Evolutionary conservation across 768 basidiomycete species (phyloP), one percentile per base, ranked within the genome.

Genomic region (Macrolepiota fuliginosa): DNA sequence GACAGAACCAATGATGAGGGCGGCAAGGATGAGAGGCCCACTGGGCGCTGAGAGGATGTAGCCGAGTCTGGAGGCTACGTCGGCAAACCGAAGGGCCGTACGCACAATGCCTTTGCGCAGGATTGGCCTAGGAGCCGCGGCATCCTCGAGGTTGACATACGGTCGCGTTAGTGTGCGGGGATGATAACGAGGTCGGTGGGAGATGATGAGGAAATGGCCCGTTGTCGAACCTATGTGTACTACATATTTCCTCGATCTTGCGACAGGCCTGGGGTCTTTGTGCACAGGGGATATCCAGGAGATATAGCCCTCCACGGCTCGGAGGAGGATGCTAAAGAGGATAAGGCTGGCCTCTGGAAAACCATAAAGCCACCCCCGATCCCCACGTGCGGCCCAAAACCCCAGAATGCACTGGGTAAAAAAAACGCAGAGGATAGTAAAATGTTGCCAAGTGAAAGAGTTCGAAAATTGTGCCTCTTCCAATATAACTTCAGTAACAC

Each of bases 121-220:
- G 17, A 45, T 13, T 46, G 7, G 27, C 25, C 32, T 45, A 13
- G 55, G 55, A 15, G 19, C 55, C 29, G 55, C 45, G 12, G 42
- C 42, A 29, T 56, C 55, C 29, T 56, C 55, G 25, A 56, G 55
- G 45, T 13, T 56, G 55, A 35, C 46, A n/a, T 56, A 47, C 6
- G 40, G 55, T n/a, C 7, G 22, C 11, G 29, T 25, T 13, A n/a
- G 15, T 15, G 11, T 32, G 5, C 13, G 3, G 39, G 40, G 15
- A 25, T 3, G 22, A 13, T 56, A 12, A 12, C 3, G 4, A 17
- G 29, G 37, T 19, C 29, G 24, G 25, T 56, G 55, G 19, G 55
- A 56, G 27, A 46, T 15, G 17, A 56, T 12, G 27, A 56, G 39
- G 27, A 56, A 29, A 15, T 56, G 55, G 5, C 24, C 35, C 10